These are phyloP conservation scores for Globisporangium orthogonon DNA, from an alignment of 352 stramenopile genomes.

Conservation along the genomic window DNA sequence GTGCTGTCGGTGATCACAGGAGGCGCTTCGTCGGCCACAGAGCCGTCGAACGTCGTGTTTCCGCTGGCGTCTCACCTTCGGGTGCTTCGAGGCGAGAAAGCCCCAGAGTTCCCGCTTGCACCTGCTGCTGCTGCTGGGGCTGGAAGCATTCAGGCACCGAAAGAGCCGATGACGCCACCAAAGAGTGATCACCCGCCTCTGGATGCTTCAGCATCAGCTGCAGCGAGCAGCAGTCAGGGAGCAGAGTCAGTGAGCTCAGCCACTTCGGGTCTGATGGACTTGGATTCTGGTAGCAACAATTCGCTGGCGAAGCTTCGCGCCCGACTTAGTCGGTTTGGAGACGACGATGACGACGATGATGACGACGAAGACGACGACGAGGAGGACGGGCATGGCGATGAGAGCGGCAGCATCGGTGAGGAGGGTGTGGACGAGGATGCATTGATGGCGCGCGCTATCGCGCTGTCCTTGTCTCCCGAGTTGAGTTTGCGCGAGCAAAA, in stretches of 20 bases:
- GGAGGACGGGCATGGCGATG: slow-evolving; percentile 41
- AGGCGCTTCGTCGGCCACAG: slow-evolving; percentile 5
- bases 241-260: slow-evolving; percentile 15
- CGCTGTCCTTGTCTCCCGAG: slow-evolving; percentile 81
- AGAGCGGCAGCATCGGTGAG: slow-evolving; percentile 35
- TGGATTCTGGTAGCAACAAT: slow-evolving; percentile 52
- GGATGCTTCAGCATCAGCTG: background rate
- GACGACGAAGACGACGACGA: slow-evolving; percentile 55
- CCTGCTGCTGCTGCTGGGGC: background rate
- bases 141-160: slow-evolving; percentile 8
- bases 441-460: slow-evolving; percentile 85
- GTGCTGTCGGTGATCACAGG: slow-evolving; percentile 39
- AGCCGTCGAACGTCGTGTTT: slow-evolving; percentile 23
- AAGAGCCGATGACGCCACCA: slow-evolving; percentile 24
- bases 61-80: slow-evolving; percentile 63
- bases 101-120: slow-evolving; percentile 35
- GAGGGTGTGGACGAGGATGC: slow-evolving; percentile 85
- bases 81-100: slow-evolving; percentile 63
- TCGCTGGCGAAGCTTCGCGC: slow-evolving; percentile 56
- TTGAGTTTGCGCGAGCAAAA: slow-evolving; percentile 63
- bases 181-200: slow-evolving; percentile 16
- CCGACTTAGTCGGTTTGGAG: slow-evolving; percentile 61
- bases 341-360: slow-evolving; percentile 39
- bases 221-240: slow-evolving; percentile 9
- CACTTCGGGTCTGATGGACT: slow-evolving; percentile 44